phyloP scores from a whole-genome alignment of 192 early-diverging fungal species.

The Coemansia sp. region DNA sequence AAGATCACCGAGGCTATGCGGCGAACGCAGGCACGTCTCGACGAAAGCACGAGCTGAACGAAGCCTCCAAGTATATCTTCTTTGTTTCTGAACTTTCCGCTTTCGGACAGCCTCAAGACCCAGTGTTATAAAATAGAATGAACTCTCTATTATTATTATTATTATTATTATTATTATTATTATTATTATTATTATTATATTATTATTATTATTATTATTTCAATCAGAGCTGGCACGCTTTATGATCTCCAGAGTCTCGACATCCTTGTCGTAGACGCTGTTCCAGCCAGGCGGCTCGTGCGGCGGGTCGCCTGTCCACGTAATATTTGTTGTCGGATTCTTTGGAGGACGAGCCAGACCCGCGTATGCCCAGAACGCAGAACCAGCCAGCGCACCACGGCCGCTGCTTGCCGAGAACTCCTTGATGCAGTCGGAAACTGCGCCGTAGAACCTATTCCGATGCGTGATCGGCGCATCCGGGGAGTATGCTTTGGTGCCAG shows the following conservation, averaged over 20 bases:
- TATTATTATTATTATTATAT: no score
- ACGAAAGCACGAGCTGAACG: background rate
- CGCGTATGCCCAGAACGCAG: slow-evolving; percentile 68
- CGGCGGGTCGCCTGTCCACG: slow-evolving; percentile 61
- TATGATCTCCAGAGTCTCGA: slow-evolving; percentile 23
- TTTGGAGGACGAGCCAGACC: slow-evolving; percentile 54
- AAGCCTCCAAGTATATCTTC: no score
- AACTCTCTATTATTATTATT: no score
- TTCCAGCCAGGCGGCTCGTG: slow-evolving; percentile 67
- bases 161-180: no score
- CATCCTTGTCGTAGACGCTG: slow-evolving; percentile 62
- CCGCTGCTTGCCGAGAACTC: slow-evolving; percentile 9
- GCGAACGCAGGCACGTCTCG: slow-evolving; percentile 2
- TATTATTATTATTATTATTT: no score
- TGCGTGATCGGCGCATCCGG: slow-evolving; percentile 54
- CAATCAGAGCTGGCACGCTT: no score
- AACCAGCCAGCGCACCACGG: slow-evolving; percentile 42
- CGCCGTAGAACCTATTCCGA: slow-evolving; percentile 56
- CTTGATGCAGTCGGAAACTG: slow-evolving; percentile 27
- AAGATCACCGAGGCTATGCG: slow-evolving; percentile 26
- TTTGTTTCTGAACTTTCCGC: background rate
- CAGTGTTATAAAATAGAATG: no score
- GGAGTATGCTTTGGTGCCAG: slow-evolving; percentile 40
- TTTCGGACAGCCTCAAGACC: no score
- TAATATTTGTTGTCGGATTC: slow-evolving; percentile 20